Evolutionary conservation across 345 rosid genomes (phyloP), one percentile per base, ranked within the genome.

Genomic region (Viola odorata): DNA sequence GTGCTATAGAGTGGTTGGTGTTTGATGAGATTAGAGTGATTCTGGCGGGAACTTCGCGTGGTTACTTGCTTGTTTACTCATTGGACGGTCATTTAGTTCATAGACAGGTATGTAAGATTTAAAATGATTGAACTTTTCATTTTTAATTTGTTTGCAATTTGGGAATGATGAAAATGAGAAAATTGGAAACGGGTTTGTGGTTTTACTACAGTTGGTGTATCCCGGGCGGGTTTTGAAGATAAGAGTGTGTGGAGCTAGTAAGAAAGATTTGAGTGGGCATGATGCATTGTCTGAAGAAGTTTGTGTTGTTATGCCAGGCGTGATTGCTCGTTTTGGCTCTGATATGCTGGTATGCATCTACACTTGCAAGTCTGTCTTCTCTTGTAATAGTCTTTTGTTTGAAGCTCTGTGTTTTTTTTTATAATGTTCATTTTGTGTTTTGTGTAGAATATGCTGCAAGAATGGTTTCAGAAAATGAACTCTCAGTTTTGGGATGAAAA

Each of bases 1-100:
- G 84, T 4, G 89, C 97, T 41, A 53, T 94, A 12, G 97, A 86
- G 51, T 94, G 99, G 97, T 63, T 94, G 58, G 89, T 81, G 42
- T 86, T 85, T 63, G 92, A 94, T 38, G 91, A 86, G 4, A 55
- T 85, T 56, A 78, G 85, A 58, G 97, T 78, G 53, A 61, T 88
- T 55, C 89, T 79, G 4, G 81, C 81, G 3, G 97, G 97, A 41
- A 94, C 99, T 41, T 94, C 99, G 3, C 71, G 81, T 49, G 97
- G 97, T 7, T 83, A 83, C 72, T 73, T 94, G 63, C 51, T 94
- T 70, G 45, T 90, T 69, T 94, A 82, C 76, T 82, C 91, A 50
- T 49, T 82, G 66, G 52, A 74, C 14, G 96, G 96, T 17, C 83
- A 82, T 73, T 73, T 90, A 80, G 75, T 94, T 39, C 96, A 90